Conservation (phyloP, 1,139 yeast species). For the Lodderomyces theae region DNA sequence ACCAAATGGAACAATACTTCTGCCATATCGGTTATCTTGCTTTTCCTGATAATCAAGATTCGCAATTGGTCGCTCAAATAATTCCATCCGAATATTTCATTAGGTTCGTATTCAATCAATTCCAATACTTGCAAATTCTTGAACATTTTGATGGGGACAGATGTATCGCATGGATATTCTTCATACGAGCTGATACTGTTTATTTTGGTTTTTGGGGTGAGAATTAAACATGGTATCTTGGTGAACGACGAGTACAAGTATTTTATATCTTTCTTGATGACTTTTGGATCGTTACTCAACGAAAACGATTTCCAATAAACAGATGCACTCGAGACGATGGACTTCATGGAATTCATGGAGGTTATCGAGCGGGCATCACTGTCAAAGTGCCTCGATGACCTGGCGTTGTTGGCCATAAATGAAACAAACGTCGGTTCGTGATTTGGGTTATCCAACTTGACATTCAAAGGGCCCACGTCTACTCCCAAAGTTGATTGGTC, state of each 20-base stretch:
- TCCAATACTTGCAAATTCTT: conserved; percentile 63
- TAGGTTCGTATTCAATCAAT: conserved; percentile 58
- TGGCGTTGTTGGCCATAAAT: conserved; percentile 50
- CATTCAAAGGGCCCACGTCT: conserved; percentile 62
- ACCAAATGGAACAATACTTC: conserved; percentile 53
- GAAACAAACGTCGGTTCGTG: conserved; percentile 55
- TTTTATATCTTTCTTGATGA: conserved; percentile 47
- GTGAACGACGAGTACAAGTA: conserved; percentile 66
- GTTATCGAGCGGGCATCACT: conserved; percentile 61
- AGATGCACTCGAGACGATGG: conserved; percentile 48
- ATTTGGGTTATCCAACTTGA: conserved; percentile 57
- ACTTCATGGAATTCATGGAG: conserved; percentile 61
- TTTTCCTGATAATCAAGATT: conserved; percentile 51
- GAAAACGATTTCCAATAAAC: conserved; percentile 42
- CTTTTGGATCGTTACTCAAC: conserved; percentile 41
- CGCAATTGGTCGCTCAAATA: conserved; percentile 52
- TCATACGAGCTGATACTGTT: conserved; percentile 59
- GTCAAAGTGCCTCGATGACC: conserved; percentile 43
- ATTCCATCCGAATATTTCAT: conserved; percentile 68
- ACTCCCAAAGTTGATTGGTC: conserved; percentile 52
- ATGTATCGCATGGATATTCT: conserved; percentile 69
- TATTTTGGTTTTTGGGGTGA: conserved; percentile 59
- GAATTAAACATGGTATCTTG: conserved; percentile 59
- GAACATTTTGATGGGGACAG: conserved; percentile 60
- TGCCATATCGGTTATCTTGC: conserved; percentile 48